phyloP scores from a whole-genome alignment of 2,329 filamentous ascomycete species.

The Exophiala alcalophila region DNA sequence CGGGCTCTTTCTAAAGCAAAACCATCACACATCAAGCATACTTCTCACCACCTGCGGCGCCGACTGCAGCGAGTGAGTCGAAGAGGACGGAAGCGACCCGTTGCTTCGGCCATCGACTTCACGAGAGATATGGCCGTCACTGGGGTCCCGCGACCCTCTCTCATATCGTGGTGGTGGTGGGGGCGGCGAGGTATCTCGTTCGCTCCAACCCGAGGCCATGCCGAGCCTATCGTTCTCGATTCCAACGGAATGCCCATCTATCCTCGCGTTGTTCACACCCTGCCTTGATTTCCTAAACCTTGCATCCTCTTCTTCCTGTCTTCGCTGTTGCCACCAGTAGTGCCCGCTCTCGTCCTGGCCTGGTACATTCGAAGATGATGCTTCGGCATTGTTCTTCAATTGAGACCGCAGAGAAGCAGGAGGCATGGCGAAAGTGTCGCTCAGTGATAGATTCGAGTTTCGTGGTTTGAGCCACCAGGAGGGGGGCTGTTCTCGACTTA shows the following conservation, averaged over 20 bases:
- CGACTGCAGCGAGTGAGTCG: constrained; percentile 18
- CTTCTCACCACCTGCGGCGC: constrained; percentile 38
- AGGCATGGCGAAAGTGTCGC: constrained; percentile 3
- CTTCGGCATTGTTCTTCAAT: constrained; percentile 2
- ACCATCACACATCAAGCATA: constrained; percentile 44
- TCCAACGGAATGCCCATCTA: background rate
- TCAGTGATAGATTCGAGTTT: background rate
- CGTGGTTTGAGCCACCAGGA: constrained; percentile 32
- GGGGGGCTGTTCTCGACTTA: constrained; percentile 35
- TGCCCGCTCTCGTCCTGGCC: constrained; percentile 22
- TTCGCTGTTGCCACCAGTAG: constrained; percentile 16
- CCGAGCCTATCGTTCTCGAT: background rate
- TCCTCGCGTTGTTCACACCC: background rate
- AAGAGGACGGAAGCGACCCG: constrained; percentile 10
- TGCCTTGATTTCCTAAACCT: constrained; percentile 8
- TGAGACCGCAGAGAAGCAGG: constrained; percentile 28
- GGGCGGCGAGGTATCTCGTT: background rate
- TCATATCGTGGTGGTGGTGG: background rate
- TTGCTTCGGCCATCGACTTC: constrained; percentile 14
- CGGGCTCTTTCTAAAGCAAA: too few species aligned
- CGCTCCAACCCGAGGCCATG: constrained; percentile 1
- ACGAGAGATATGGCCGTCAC: too few species aligned
- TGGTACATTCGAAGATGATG: background rate
- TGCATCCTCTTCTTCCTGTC: constrained; percentile 10
- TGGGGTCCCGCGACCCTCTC: constrained; percentile 8